Base-by-base conservation (phyloP, 805 yeast genomes). In the Ogataea pignaliae region DNA sequence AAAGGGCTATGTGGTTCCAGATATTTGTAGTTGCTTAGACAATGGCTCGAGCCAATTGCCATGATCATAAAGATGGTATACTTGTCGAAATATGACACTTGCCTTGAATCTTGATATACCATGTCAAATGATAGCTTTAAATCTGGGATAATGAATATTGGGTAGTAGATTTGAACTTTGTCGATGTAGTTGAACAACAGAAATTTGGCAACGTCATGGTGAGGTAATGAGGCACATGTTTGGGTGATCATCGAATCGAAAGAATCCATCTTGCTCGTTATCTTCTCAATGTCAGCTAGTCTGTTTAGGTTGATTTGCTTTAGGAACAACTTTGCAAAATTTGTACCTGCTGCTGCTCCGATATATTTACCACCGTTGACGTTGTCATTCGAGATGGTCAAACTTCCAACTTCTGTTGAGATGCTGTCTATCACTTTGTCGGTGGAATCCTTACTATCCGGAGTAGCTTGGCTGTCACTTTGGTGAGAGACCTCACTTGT, bases 331-430 rank as follows among this genome's bases (percentile, higher is more conserved):
- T 51, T 47, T 11, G 56, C 58, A 44, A 56, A 56, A 29, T 54
- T 55, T 13, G 55, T 44, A 11, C 61, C 61, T 5, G 61, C 55
- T 26, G 59, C 61, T n/a, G 61, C 61, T 3, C 58, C 58, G 3
- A 54, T 52, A 29, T 54, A 54, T 35, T 56, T 56, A 10, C 59
- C 59, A 32, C 43, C 45, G 10, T 40, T 39, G n/a, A 34, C 17
- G 10, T 44, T 43, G 16, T 37, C 45, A 33, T 36, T 41, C 16
- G 56, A 40, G 6, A 54, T 48, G 1, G 56, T 54, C 34, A 56
- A 36, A 42, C 58, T 56, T 10, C 61, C 59, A 10, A 56, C 59
- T 15, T 55, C 60, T 1, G 59, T 48, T 3, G 61, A 55, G 11
- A 55, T 50, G 17, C 46, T 43, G n/a, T 56, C 61, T 6, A 56